Percentiles rank a stretch among this genome's conserved stretches.
Evolutionary conservation across 352 stramenopile species (phyloP).

Genomic region (Phytophthora brassicae): DNA sequence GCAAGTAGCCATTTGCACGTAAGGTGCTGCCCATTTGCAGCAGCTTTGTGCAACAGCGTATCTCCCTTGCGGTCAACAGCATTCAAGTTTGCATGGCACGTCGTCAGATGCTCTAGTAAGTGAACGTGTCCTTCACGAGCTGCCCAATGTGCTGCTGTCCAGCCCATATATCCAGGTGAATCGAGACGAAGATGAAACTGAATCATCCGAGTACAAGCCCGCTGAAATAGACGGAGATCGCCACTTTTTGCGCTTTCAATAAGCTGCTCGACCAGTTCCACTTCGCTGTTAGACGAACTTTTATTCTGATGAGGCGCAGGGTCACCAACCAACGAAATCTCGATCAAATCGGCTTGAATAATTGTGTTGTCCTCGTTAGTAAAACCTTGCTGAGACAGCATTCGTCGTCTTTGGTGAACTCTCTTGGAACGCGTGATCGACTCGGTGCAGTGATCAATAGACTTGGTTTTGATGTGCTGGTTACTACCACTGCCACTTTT

Average conservation of each 20-base stretch:
- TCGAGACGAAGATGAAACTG: slow-evolving; percentile 50
- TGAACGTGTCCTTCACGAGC: slow-evolving; percentile 63
- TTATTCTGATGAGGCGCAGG: background rate
- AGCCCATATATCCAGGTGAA: slow-evolving; percentile 66
- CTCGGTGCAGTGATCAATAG: slow-evolving; percentile 7
- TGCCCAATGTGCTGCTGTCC: slow-evolving; percentile 77
- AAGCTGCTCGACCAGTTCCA: slow-evolving; percentile 60
- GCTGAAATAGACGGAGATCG: slow-evolving; percentile 50
- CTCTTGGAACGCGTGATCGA: slow-evolving; percentile 22
- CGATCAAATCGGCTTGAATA: slow-evolving; percentile 43
- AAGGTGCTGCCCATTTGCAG: slow-evolving; percentile 67
- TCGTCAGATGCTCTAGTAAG: slow-evolving; percentile 60
- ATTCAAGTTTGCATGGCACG: slow-evolving; percentile 59
- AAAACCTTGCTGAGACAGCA: slow-evolving; percentile 14
- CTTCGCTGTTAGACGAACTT: slow-evolving; percentile 16
- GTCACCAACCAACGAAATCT: slow-evolving; percentile 54
- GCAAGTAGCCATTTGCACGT: slow-evolving; percentile 70
- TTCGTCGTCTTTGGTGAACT: slow-evolving; percentile 14
- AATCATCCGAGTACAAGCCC: slow-evolving; percentile 40
- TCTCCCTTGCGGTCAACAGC: slow-evolving; percentile 66
- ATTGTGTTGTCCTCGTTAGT: slow-evolving; percentile 23
- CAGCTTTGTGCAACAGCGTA: slow-evolving; percentile 73
- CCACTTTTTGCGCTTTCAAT: slow-evolving; percentile 69
- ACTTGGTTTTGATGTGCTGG: slow-evolving; percentile 8
- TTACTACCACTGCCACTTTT: slow-evolving; percentile 17